Conservation (phyloP, 1,139 yeast genomes). For the Yamadazyma triangularis region DNA sequence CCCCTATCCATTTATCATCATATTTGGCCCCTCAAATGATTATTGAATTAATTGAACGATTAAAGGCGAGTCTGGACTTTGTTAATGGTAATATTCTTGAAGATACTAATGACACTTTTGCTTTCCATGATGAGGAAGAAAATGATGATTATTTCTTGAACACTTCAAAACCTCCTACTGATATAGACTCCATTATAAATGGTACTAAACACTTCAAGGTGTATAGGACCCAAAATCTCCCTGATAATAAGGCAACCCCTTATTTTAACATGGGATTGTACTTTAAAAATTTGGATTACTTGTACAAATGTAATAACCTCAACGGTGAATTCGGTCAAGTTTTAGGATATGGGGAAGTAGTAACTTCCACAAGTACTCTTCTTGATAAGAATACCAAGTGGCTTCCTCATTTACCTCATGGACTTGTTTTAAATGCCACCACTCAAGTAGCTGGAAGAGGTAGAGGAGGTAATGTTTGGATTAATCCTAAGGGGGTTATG, state of each 20-base stretch:
- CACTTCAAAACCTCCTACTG: conserved; percentile 16
- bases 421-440: conserved; percentile 69
- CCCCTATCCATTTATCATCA: conserved; percentile 55
- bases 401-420: conserved; percentile 61
- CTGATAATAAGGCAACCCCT: conserved; percentile 57
- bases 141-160: conserved; percentile 2
- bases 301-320: conserved; percentile 13
- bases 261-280: conserved; percentile 63
- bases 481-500: conserved; percentile 87
- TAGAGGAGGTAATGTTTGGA: conserved; percentile 93
- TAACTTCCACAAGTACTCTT: conserved; percentile 80
- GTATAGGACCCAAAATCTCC: conserved; percentile 17
- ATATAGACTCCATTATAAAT: conserved; percentile 31
- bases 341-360: conserved; percentile 78
- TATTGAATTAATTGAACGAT: conserved; percentile 21
- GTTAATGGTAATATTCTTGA: conserved; percentile 35
- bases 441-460: conserved; percentile 91
- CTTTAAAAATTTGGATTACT: conserved; percentile 40
- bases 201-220: conserved; percentile 19
- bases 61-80: conserved; percentile 40
- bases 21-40: conserved; percentile 17
- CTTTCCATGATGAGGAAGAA: conserved; percentile 26
- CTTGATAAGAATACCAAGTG: conserved; percentile 67
- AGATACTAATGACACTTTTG: conserved; percentile 52
- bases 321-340: conserved; percentile 53